phyloP scores from a whole-genome alignment of 805 yeast species.

The Hemisphaericaspora nanyangensis region DNA sequence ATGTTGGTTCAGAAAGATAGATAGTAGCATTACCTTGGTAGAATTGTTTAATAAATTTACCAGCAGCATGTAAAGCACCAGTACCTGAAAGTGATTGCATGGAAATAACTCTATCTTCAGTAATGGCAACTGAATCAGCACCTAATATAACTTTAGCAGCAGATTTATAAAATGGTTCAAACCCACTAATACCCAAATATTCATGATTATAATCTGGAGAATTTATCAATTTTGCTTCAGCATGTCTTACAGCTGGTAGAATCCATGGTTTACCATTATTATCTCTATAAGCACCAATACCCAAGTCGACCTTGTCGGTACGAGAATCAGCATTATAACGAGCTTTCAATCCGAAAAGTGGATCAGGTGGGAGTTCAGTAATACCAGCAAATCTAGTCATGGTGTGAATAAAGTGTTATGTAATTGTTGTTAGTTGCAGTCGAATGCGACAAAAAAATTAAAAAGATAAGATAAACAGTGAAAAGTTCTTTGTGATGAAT shows the following conservation, averaged over 20 bases:
- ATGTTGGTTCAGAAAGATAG: conserved; percentile 86
- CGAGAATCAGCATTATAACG: conserved; percentile 58
- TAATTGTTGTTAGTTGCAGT: neutral
- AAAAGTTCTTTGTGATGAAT: no score
- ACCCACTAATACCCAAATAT: conserved; percentile 81
- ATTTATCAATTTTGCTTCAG: conserved; percentile 60
- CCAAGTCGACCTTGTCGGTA: conserved; percentile 72
- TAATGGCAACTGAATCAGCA: conserved; percentile 47
- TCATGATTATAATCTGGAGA: conserved; percentile 76
- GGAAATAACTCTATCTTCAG: conserved; percentile 50
- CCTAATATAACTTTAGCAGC: conserved; percentile 77
- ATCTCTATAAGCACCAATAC: conserved; percentile 79
- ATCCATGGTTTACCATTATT: conserved; percentile 69
- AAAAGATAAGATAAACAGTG: no score
- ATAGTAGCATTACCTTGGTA: conserved; percentile 42
- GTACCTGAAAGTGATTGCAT: conserved; percentile 84
- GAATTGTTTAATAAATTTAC: conserved; percentile 57
- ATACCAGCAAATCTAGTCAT: conserved; percentile 48
- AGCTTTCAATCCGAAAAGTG: conserved; percentile 77
- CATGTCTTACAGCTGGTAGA: conserved; percentile 62
- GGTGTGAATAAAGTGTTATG: neutral
- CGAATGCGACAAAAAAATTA: neutral
- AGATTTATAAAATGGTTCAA: conserved; percentile 58
- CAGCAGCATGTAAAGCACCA: conserved; percentile 88
- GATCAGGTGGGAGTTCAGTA: conserved; percentile 75